Base-by-base conservation (phyloP, 2,329 filamentous ascomycete genomes). In the Botrytis byssoidea region DNA sequence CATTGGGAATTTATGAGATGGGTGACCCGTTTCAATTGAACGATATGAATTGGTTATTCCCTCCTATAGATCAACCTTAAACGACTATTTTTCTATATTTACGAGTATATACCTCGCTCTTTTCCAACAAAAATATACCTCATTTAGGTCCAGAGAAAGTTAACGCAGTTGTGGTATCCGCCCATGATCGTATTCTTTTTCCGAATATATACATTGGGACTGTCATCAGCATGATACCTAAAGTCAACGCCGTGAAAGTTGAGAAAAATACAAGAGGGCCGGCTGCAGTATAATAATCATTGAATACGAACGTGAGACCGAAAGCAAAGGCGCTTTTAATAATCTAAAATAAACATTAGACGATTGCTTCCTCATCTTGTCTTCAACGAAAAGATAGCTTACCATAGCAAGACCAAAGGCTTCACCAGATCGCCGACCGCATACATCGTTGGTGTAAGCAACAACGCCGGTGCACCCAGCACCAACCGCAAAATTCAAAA, bases 21-120 rank as follows among this genome's bases (percentile, higher is more conserved):
- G 60, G 60, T 18, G 60, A 63, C 35, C 60, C 60, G 7, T 63
- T 63, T 63, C 60, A 63, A n/a, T 63, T 63, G n/a, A 63, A 63
- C 35, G 60, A 63, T 63, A 25, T 63, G 35, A 42, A n/a, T 63
- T 63, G 60, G 60, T 42, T 63, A 63, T 63, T 63, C n/a, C 60
- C 60, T 10, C 37, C 22, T 42, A 40, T 42, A 12, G 60, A 42
- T 40, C 60, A 63, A n/a, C 25, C 60, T 63, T 63, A 12, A 61
- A 63, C 14, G 42, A n/a, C 12, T 14, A 18, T 40, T 37, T n/a
- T 4, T 40, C 25, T 42, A 40, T 40, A 6, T 25, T 25, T 63
- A 42, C 12, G 12, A 42, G 20, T 61, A n/a, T 4, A 14, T n/a
- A 40, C 12, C 10, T 61, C n/a, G 25, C 22, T 40, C 59, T 25